These are phyloP conservation scores for Monilinia fructicola DNA, from an alignment of 2,329 filamentous ascomycete genomes.

Conservation along the genomic window DNA sequence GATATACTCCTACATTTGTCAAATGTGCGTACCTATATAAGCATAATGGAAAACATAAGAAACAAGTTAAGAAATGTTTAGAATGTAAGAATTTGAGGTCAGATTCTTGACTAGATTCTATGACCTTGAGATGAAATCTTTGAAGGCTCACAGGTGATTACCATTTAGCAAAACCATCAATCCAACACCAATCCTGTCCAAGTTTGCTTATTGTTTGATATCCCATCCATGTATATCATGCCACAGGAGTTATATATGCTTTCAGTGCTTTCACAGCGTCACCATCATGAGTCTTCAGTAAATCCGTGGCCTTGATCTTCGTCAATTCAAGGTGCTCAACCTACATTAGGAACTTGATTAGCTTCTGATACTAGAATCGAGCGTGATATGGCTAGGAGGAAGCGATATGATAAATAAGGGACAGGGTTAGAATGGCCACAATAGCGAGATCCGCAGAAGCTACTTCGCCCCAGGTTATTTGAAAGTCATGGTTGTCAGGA, in stretches of 20 bases:
- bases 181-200: constrained; percentile 32
- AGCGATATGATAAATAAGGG: not conserved
- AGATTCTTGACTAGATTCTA: constrained; percentile 10
- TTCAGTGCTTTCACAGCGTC: constrained; percentile 66
- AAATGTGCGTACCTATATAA: constrained; percentile 6
- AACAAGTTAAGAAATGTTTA: constrained; percentile 5
- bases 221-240: constrained; percentile 20
- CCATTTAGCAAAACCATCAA: constrained; percentile 22
- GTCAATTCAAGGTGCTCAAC: constrained; percentile 70
- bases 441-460: not conserved
- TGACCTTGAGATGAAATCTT: not conserved
- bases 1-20: constrained; percentile 7
- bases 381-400: not conserved
- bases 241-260: constrained; percentile 50
- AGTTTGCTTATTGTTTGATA: not conserved
- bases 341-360: constrained; percentile 43
- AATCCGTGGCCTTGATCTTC: constrained; percentile 71
- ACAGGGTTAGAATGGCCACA: not conserved
- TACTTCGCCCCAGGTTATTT: not conserved
- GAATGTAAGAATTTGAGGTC: constrained; percentile 2
- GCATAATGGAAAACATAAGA: not conserved
- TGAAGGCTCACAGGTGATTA: not conserved
- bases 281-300: constrained; percentile 70
- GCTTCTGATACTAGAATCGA: constrained; percentile 8
- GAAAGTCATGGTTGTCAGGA: not conserved